Percentiles rank a stretch among this genome's conserved stretches.
phyloP scores from a whole-genome alignment of 2,329 filamentous ascomycete species.

The Colletotrichum paranaense region DNA sequence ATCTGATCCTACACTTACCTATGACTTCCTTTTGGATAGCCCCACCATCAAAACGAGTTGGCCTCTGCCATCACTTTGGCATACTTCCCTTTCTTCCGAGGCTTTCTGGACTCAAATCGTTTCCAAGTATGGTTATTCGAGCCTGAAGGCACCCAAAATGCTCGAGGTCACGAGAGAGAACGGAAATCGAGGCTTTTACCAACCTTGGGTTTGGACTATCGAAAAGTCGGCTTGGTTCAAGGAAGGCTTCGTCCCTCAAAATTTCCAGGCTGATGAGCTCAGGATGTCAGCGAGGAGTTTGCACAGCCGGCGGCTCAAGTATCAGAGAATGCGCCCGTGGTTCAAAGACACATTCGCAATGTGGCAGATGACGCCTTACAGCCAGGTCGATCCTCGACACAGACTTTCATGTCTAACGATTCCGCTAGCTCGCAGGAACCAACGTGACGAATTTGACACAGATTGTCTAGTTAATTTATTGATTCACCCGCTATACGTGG shows the following conservation, averaged over 20 bases:
- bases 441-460: neutral
- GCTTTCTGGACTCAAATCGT: neutral
- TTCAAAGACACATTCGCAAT: conserved; percentile 9
- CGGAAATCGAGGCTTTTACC: neutral
- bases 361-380: conserved; percentile 30
- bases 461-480: neutral
- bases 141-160: neutral
- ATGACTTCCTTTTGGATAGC: neutral
- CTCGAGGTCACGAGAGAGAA: neutral
- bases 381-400: neutral
- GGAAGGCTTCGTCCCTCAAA: neutral
- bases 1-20: neutral
- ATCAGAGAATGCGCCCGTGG: conserved; percentile 13
- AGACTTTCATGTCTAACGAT: neutral
- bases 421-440: neutral
- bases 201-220: neutral
- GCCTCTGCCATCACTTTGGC: neutral
- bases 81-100: neutral
- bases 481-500: neutral
- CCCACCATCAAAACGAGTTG: neutral
- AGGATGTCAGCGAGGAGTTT: neutral
- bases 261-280: neutral
- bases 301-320: neutral
- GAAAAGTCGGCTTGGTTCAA: neutral
- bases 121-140: neutral